Evolutionary conservation across 2,329 filamentous ascomycete genomes (phyloP).

Genomic region (Aspergillus quadrilineatus): DNA sequence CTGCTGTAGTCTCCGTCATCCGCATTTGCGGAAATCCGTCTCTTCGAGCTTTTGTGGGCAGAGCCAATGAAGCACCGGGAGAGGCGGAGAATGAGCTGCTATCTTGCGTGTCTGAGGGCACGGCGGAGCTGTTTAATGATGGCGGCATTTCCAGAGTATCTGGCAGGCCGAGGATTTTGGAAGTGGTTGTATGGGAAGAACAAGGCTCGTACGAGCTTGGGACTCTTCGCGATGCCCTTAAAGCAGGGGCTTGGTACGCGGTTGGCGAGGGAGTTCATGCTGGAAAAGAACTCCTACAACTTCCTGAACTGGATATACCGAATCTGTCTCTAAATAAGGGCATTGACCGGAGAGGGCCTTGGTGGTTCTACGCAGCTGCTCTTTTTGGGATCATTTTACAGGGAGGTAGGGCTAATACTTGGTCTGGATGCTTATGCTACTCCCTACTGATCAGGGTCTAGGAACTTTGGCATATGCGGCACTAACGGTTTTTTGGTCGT

Average conservation of each 20-base stretch:
- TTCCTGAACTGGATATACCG: conserved; percentile 32
- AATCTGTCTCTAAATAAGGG: conserved; percentile 40
- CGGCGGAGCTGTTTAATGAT: conserved; percentile 49
- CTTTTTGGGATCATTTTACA: conserved; percentile 29
- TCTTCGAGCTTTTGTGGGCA: conserved; percentile 47
- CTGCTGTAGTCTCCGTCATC: conserved; percentile 46
- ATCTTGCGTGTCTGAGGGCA: conserved; percentile 49
- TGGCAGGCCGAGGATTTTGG: conserved; percentile 35
- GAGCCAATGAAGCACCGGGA: conserved; percentile 45
- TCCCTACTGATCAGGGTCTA: conserved; percentile 4
- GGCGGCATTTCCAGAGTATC: conserved; percentile 38
- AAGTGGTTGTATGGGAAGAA: conserved; percentile 42
- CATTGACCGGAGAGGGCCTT: conserved; percentile 27
- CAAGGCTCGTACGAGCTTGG: conserved; percentile 22
- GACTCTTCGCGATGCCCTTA: conserved; percentile 29
- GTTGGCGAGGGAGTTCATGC: conserved; percentile 2
- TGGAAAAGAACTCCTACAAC: conserved; percentile 11
- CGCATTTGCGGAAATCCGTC: conserved; percentile 46
- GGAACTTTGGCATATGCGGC: conserved; percentile 27
- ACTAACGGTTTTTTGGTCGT: conserved; percentile 31
- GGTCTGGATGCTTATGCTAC: not conserved
- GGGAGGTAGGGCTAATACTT: conserved; percentile 22
- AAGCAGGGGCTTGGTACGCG: conserved; percentile 23
- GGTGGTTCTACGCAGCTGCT: conserved; percentile 34
- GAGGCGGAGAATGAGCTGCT: conserved; percentile 46